A percentile compares a stretch with the other conserved stretches of the same genome.
phyloP scores from a whole-genome alignment of 2,329 filamentous ascomycete species.

The Arthroderma sp. region DNA sequence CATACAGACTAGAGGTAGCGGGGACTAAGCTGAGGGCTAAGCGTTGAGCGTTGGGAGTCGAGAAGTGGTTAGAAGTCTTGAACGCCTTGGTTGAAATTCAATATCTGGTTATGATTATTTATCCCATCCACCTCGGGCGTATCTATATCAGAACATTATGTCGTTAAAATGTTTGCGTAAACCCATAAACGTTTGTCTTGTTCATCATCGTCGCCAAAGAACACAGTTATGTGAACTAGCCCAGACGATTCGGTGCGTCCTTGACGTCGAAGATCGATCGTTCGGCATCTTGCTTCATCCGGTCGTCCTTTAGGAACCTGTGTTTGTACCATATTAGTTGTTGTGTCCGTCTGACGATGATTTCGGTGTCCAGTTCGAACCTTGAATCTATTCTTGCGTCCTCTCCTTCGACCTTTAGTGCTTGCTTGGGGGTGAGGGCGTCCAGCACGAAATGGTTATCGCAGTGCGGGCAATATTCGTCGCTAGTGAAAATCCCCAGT shows the following conservation, averaged over 20 bases:
- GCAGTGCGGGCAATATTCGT: constrained; percentile 98
- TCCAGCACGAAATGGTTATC: constrained; percentile 97
- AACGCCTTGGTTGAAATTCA: too few species aligned
- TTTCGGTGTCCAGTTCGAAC: constrained; percentile 18
- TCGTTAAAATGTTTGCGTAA: too few species aligned
- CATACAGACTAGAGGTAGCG: constrained; percentile 53
- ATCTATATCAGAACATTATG: too few species aligned
- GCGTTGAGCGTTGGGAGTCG: constrained; percentile 1
- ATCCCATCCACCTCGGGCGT: too few species aligned
- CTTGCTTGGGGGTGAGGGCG: constrained; percentile 67
- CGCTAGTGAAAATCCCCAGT: constrained; percentile 34
- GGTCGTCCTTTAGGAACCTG: constrained; percentile 83
- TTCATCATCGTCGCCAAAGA: neutral
- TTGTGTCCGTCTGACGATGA: neutral
- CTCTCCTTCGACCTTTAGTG: constrained; percentile 78
- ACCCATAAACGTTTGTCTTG: neutral
- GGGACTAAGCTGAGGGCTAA: constrained; percentile 20
- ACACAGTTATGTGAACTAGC: constrained; percentile 32
- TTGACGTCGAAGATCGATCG: constrained; percentile 64
- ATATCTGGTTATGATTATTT: too few species aligned
- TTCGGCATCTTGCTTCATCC: constrained; percentile 47
- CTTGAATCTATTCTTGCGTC: constrained; percentile 73
- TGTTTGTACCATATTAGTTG: constrained; percentile 8
- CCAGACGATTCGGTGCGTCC: constrained; percentile 60
- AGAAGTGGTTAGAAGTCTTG: neutral